A percentile compares a stretch with the other conserved stretches of the same genome.
These are phyloP conservation scores for Fraxinus baroniana DNA, from an alignment of 305 asterid genomes.

Conservation along the genomic window DNA sequence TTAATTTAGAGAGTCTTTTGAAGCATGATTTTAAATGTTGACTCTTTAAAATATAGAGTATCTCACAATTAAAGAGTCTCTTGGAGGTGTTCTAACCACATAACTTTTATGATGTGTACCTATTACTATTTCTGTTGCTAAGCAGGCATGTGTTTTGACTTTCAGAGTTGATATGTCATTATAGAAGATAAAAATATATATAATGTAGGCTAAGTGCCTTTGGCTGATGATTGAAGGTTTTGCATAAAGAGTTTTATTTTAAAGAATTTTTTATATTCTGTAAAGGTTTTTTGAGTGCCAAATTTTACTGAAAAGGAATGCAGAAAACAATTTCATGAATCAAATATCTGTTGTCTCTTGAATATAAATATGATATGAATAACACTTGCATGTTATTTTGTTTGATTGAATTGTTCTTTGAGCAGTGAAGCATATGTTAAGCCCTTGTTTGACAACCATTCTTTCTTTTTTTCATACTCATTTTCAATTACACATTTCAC, in stretches of 20 bases:
- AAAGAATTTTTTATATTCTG: neutral
- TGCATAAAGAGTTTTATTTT: neutral
- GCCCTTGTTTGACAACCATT: too few species aligned
- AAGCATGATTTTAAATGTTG: too few species aligned
- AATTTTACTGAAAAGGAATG: neutral
- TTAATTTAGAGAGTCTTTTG: too few species aligned
- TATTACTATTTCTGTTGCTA: neutral
- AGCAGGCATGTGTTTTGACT: neutral
- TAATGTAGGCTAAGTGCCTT: neutral
- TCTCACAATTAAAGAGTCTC: too few species aligned
- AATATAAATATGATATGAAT: neutral
- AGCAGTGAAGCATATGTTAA: neutral
- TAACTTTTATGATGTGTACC: neutral
- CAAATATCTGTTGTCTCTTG: neutral
- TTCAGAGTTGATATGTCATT: too few species aligned
- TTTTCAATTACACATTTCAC: too few species aligned
- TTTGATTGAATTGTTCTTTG: constrained; percentile 1
- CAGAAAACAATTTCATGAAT: neutral
- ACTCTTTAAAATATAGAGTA: too few species aligned
- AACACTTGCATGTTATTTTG: neutral
- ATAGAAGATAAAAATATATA: neutral
- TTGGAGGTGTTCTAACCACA: too few species aligned
- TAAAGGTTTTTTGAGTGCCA: neutral
- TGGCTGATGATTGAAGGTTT: neutral
- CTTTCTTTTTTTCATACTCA: too few species aligned